Base-by-base conservation (phyloP, 2,329 filamentous ascomycete species). In the Monilinia laxa region DNA sequence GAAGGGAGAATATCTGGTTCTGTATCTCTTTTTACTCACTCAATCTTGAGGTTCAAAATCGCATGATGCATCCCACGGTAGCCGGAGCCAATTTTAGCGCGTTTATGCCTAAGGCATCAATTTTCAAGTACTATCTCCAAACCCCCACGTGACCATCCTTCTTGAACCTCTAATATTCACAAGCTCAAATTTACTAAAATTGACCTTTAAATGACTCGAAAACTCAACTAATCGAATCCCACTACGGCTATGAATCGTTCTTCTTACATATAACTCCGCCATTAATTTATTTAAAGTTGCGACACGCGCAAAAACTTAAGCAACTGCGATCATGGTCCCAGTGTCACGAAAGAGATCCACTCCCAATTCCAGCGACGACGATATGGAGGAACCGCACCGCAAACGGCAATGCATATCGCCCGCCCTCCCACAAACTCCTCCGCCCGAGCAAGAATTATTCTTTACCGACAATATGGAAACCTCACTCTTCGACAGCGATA, bases 401-500 rank as follows among this genome's bases (percentile, higher is more conserved):
- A 76, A 76, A 69, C 74, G 68, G 56, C 67, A 56, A 68, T 66
- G 72, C 57, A 54, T 72, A n/a, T 70, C 71, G 42, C 65, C 65
- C 6, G 62, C 40, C 18, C 65, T 75, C 23, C 72, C 72, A 28
- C 64, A 70, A 38, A 73, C 70, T 0, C 71, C 73, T 31, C 71
- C 73, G n/a, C 71, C 72, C 25, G 73, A 75, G 25, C 59, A 69
- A 3, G 51, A 65, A n/a, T 25, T 64, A 3, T 16, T 38, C 10
- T n/a, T 35, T 25, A 25, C 60, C 54, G 64, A 64, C 28, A 18
- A 56, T 4, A 55, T 62, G 55, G 63, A 56, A 38, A 47, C 49
- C 38, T 47, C 59, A 40, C 70, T 75, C 58, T 76, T 74, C 49
- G 70, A 76, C 58, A 74, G 76, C 47, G 71, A 75, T 42, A 73